Evolutionary conservation across 495 filamentous ascomycete species (phyloP), one percentile per base, ranked within the genome.

Genomic region (Penicillium herquei): DNA sequence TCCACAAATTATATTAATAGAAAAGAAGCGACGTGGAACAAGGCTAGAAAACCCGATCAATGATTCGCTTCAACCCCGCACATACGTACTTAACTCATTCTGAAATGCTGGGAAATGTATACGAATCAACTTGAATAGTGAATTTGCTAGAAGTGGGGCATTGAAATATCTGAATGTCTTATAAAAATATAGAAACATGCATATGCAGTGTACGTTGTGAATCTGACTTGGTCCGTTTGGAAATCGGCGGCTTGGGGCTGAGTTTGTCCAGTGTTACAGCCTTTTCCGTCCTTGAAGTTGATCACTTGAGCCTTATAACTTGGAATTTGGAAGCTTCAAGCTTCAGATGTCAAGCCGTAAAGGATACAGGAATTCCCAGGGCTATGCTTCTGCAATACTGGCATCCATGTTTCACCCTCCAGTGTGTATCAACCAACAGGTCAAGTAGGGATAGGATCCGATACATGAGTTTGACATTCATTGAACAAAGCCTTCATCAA

Each of bases 101-200:
- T 26, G n/a, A n/a, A n/a, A n/a, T n/a, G n/a, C n/a, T n/a, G 21
- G 21, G 21, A 26, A 26, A 26, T 26, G 21, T 26, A 26, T 26
- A 26, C 21, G 21, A 26, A 14, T 18, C 43, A 13, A 31, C 26
- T n/a, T n/a, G n/a, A n/a, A n/a, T n/a, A 26, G 43, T 14, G 43
- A 46, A 46, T 46, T 46, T 32, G 11, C 31, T 26, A 17, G 43
- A 3, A 26, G 16, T 18, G 21, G 3, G n/a, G 21, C 11, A 3
- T 18, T 14, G 16, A 10, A 4, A 21, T 12, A 34, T 32, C 12
- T 13, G n/a, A 2, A 21, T 16, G 39, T 51, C 35, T 32, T 51
- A 40, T 46, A 13, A 33, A 44, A 16, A 35, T 17, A 44, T 44
- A 56, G 18, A 56, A 56, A 51, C 32, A 56, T 39, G 49, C 41